Base-by-base conservation (phyloP, 2,329 filamentous ascomycete genomes). In the Pseudocercospora vitis region DNA sequence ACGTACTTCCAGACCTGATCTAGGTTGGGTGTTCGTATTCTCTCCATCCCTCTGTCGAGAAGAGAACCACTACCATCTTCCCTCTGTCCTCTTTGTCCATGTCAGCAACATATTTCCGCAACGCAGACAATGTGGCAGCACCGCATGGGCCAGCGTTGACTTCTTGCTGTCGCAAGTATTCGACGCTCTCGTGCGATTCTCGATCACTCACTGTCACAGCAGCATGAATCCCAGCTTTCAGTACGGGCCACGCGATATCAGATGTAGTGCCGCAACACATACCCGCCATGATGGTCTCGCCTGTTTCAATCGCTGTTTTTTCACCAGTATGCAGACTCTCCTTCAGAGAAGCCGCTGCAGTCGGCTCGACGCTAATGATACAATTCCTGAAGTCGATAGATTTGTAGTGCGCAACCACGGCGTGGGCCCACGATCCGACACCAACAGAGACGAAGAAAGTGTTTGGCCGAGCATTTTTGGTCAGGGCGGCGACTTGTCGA, bases 191-290 rank as follows among this genome's bases (percentile, higher is more conserved):
- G 60, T 90, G 86, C 0, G 81, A 76, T 55, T 90, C 84, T 9
- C 69, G 66, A 59, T 88, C 86, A 0, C 79, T 81, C 0, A 91
- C 77, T 0, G 78, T 80, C 0, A 85, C 69, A 48, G 79, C 80
- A 1, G 78, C 81, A 70, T 88, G 82, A 0, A 89, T 76, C 0
- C 83, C 80, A 0, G 73, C 65, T 6, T 73, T 69, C 3, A 91
- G 66, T 0, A 82, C 65, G 0, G 81, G 76, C 84, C 86, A 91
- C 0, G 86, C 84, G 0, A 79, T 82, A 0, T 74, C 74, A 0
- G 86, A 88, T 0, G 87, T 76, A 0, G 84, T 88, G 0, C 86
- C 86, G 56, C 87, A 91, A 59, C 88, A 83, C 73, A 91, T 81
- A 0, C 87, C 87, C 32, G 79, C 78, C 86, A 91, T 90, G 61